Evolutionary conservation across 2,329 filamentous ascomycete species (phyloP).

Genomic region (Dactylellina sp.): DNA sequence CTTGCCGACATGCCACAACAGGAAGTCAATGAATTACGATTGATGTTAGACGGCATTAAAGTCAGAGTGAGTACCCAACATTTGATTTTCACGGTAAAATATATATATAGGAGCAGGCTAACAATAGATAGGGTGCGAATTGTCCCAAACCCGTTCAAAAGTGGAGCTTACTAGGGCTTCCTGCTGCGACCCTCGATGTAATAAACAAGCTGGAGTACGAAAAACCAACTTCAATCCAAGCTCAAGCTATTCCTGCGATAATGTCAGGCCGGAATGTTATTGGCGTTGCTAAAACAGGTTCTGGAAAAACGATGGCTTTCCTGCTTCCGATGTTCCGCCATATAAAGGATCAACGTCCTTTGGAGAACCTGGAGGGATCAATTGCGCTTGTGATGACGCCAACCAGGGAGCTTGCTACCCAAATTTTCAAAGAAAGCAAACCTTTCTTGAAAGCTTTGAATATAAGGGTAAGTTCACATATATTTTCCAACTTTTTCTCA

Average conservation of each 20-base stretch:
- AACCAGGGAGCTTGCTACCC: conserved; percentile 90
- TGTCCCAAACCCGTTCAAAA: conserved; percentile 94
- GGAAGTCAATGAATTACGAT: conserved; percentile 81
- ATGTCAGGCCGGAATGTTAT: conserved; percentile 97
- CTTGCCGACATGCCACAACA: conserved; percentile 84
- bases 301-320: conserved; percentile 96
- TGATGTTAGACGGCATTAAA: conserved; percentile 95
- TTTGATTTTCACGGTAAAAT: background rate
- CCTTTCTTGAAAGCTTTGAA: conserved; percentile 89
- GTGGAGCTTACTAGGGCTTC: conserved; percentile 91
- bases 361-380: conserved; percentile 83
- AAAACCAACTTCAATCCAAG: conserved; percentile 90
- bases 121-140: conserved; percentile 72
- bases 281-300: conserved; percentile 96
- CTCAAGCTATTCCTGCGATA: conserved; percentile 91
- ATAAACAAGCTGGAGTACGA: conserved; percentile 85
- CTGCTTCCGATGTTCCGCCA: conserved; percentile 97
- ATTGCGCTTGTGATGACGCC: conserved; percentile 91
- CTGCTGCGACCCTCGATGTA: conserved; percentile 86
- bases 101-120: conserved; percentile 23
- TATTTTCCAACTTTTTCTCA: background rate
- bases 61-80: conserved; percentile 69
- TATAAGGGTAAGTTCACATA: conserved; percentile 69
- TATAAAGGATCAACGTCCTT: conserved; percentile 83
- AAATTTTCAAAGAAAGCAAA: conserved; percentile 94